Evolutionary conservation across 805 yeast genomes (phyloP).

Genomic region (Tetrapisispora pingtungensis): DNA sequence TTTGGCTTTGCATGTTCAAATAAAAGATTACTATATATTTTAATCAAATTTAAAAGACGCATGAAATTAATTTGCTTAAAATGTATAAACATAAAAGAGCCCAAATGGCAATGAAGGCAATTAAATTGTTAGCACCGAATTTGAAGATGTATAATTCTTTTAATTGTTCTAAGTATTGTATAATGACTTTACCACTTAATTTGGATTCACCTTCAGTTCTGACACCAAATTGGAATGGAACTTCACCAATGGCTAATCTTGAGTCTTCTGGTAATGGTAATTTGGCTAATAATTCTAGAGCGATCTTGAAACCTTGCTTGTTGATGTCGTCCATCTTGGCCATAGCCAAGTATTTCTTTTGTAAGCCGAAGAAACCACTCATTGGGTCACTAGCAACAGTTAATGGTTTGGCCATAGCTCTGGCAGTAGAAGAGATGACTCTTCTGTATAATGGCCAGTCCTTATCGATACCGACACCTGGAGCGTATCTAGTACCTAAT

Average conservation of each 20-base stretch:
- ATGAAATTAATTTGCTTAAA: constrained; percentile 18
- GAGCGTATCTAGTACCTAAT: constrained; percentile 44
- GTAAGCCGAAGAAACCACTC: constrained; percentile 45
- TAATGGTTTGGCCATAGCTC: constrained; percentile 39
- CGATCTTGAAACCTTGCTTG: constrained; percentile 41
- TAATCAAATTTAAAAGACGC: constrained; percentile 11
- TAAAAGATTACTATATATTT: too few relatives aligned
- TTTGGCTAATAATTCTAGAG: constrained; percentile 39
- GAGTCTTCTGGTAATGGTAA: constrained; percentile 32
- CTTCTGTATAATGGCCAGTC: constrained; percentile 45
- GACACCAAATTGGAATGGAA: constrained; percentile 43
- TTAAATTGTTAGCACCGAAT: constrained; percentile 33
- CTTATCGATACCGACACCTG: constrained; percentile 44
- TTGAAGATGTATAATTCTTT: constrained; percentile 39
- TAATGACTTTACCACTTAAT: constrained; percentile 39
- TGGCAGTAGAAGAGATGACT: constrained; percentile 40
- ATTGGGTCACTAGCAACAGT: constrained; percentile 45
- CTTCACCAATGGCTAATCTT: constrained; percentile 33
- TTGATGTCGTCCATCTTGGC: constrained; percentile 31
- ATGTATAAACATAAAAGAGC: constrained; percentile 24
- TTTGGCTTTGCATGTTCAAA: too few relatives aligned
- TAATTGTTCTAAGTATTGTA: constrained; percentile 38
- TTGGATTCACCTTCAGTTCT: constrained; percentile 47
- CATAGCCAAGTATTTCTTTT: constrained; percentile 32
- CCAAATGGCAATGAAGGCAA: constrained; percentile 27